Conservation (phyloP, 176 grass and related monocot species). For the Puccinellia tenuiflora region DNA sequence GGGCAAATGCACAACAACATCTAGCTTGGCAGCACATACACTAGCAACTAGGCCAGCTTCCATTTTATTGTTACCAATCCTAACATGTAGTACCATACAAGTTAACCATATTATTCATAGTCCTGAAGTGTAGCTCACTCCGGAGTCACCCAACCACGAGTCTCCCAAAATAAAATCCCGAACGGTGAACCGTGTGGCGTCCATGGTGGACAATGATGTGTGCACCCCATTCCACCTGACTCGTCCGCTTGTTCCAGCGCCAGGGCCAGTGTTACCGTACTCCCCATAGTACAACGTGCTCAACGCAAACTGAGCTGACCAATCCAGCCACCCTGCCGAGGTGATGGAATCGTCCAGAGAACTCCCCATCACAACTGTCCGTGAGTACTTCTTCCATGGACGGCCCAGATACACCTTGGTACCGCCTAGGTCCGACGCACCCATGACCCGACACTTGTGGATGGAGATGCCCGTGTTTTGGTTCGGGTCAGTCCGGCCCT, state of each 20-base stretch:
- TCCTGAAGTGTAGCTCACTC: constrained; percentile 46
- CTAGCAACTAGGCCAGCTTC: background rate
- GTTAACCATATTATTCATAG: constrained; percentile 18
- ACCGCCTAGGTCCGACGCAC: constrained; percentile 32
- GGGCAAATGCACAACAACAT: no score
- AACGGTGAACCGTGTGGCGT: constrained; percentile 53
- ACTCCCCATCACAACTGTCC: constrained; percentile 50
- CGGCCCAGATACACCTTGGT: constrained; percentile 59
- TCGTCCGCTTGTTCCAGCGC: constrained; percentile 12
- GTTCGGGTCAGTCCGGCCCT: constrained; percentile 63
- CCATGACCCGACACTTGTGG: constrained; percentile 49
- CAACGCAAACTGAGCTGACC: constrained; percentile 44
- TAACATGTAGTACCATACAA: background rate
- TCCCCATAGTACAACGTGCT: constrained; percentile 68
- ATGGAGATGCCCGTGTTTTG: constrained; percentile 77
- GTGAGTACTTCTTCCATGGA: constrained; percentile 58
- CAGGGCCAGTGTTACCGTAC: constrained; percentile 53
- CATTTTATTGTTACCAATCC: background rate
- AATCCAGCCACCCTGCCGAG: constrained; percentile 45
- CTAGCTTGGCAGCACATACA: background rate
- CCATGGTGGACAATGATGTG: constrained; percentile 17
- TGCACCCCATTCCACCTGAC: constrained; percentile 59
- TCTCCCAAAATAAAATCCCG: constrained; percentile 55
- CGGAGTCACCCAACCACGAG: constrained; percentile 34
- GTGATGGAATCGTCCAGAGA: constrained; percentile 38